These are phyloP conservation scores for Ophiosphaerella korrae DNA, from an alignment of 2,329 filamentous ascomycete species.

Conservation along the genomic window DNA sequence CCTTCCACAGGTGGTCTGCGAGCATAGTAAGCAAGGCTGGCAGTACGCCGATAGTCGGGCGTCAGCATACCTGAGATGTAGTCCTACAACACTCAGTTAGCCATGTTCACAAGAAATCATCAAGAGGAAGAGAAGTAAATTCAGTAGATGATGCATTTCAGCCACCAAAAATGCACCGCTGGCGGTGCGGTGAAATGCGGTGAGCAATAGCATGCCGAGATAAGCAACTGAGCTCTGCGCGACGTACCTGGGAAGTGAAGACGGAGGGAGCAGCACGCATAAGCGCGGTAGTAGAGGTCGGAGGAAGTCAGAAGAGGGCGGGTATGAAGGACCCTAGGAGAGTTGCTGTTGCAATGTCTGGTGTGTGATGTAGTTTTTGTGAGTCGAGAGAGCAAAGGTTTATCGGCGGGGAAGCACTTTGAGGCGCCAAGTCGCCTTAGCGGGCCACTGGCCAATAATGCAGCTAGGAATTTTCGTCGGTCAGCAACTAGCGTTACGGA, in stretches of 20 bases:
- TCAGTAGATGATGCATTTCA: slow-evolving; percentile 9
- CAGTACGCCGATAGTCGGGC: slow-evolving; percentile 17
- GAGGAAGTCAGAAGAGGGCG: slow-evolving; percentile 33
- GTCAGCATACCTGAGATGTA: slow-evolving; percentile 65
- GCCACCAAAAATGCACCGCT: slow-evolving; percentile 8
- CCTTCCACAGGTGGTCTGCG: slow-evolving; percentile 70
- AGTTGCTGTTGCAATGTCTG: slow-evolving; percentile 12
- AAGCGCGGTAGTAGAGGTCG: slow-evolving; percentile 41
- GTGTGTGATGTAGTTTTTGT: slow-evolving; percentile 11
- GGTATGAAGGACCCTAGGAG: slow-evolving; percentile 26
- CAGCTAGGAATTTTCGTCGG: background rate
- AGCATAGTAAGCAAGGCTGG: slow-evolving; percentile 30
- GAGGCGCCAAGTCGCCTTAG: background rate
- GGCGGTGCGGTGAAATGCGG: slow-evolving; percentile 32
- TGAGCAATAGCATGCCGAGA: slow-evolving; percentile 29
- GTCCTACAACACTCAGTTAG: slow-evolving; percentile 56
- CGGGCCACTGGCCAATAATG: slow-evolving; percentile 15
- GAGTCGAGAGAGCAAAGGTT: slow-evolving; percentile 20
- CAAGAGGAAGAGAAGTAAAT: slow-evolving; percentile 6
- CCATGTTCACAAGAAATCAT: slow-evolving; percentile 19
- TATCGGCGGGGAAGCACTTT: slow-evolving; percentile 6
- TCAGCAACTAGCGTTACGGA: too few species aligned
- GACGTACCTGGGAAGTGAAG: slow-evolving; percentile 60
- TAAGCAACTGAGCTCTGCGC: slow-evolving; percentile 31
- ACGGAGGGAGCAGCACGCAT: slow-evolving; percentile 58